Percentiles rank a stretch among this genome's conserved stretches.
Evolutionary conservation across 352 stramenopile species (phyloP).

Genomic region (Phytophthora fragariaefolia): DNA sequence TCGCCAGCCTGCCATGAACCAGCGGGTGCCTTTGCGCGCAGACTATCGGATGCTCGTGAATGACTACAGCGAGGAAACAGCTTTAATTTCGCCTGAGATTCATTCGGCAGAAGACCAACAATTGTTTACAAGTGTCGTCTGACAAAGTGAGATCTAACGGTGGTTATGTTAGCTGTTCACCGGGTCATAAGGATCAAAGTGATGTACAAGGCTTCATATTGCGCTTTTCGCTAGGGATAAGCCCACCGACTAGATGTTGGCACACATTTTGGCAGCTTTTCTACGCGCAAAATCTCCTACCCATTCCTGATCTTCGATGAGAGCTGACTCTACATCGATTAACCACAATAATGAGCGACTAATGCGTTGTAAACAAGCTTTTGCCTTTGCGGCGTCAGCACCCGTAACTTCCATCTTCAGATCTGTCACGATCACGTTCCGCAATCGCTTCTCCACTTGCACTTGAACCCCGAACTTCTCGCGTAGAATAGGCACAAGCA

Average conservation of each 20-base stretch:
- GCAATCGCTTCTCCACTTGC: constrained; percentile 63
- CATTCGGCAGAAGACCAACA: constrained; percentile 50
- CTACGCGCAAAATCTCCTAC: constrained; percentile 39
- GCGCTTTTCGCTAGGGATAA: constrained; percentile 3
- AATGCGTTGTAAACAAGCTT: constrained; percentile 55
- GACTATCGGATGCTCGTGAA: constrained; percentile 69
- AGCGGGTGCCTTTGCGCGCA: constrained; percentile 51
- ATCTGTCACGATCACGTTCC: constrained; percentile 71
- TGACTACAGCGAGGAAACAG: constrained; percentile 38
- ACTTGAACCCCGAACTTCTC: constrained; percentile 65
- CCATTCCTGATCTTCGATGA: constrained; percentile 52
- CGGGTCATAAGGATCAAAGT: neutral
- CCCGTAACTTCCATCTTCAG: constrained; percentile 53
- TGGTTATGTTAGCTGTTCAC: constrained; percentile 16
- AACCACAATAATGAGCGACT: constrained; percentile 62
- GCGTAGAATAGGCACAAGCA: constrained; percentile 66
- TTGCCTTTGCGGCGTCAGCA: constrained; percentile 33
- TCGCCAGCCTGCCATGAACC: constrained; percentile 70
- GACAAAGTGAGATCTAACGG: constrained; percentile 9
- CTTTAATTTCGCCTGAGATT: constrained; percentile 49
- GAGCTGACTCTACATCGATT: constrained; percentile 52
- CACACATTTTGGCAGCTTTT: constrained; percentile 48
- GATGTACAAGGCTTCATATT: constrained; percentile 10
- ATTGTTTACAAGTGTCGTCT: constrained; percentile 46
- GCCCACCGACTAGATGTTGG: constrained; percentile 34